Conservation (phyloP, 768 basidiomycete species). For the Tulasnella sp. region DNA sequence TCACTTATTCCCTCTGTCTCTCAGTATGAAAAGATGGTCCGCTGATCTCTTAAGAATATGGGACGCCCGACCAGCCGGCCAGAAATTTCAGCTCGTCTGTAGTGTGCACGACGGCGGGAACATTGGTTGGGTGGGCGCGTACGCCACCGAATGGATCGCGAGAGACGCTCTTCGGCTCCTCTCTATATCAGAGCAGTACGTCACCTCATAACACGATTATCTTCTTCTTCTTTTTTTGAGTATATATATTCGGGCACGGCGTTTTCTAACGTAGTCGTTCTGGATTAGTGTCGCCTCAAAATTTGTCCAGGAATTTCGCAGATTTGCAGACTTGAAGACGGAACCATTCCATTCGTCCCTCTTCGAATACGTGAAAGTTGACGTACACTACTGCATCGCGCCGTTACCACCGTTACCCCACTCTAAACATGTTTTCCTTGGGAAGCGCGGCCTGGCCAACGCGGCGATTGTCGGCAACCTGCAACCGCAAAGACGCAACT, state of each 20-base stretch:
- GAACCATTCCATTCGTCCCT: not conserved
- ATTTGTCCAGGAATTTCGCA: not conserved
- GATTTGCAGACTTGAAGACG: not conserved
- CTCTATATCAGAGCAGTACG: constrained; percentile 5
- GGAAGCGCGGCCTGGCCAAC: too few species aligned
- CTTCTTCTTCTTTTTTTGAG: not conserved
- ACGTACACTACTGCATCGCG: not conserved
- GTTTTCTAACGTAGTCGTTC: too few species aligned
- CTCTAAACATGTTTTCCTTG: too few species aligned
- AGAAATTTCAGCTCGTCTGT: constrained; percentile 10
- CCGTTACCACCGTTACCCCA: too few species aligned
- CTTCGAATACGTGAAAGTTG: not conserved
- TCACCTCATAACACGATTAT: not conserved
- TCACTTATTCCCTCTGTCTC: not conserved
- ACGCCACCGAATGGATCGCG: not conserved
- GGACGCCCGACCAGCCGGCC: not conserved
- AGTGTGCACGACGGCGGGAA: not conserved
- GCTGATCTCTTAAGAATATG: constrained; percentile 5
- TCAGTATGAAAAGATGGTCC: not conserved
- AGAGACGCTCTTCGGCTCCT: not conserved
- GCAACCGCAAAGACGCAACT: too few species aligned
- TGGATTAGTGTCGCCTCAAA: not conserved
- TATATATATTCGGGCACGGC: too few species aligned
- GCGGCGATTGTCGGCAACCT: too few species aligned
- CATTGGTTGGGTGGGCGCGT: not conserved